Evolutionary conservation across 2,329 filamentous ascomycete species (phyloP), one percentile per base, ranked within the genome.

Genomic region (Rhinocladiella mackenziei): DNA sequence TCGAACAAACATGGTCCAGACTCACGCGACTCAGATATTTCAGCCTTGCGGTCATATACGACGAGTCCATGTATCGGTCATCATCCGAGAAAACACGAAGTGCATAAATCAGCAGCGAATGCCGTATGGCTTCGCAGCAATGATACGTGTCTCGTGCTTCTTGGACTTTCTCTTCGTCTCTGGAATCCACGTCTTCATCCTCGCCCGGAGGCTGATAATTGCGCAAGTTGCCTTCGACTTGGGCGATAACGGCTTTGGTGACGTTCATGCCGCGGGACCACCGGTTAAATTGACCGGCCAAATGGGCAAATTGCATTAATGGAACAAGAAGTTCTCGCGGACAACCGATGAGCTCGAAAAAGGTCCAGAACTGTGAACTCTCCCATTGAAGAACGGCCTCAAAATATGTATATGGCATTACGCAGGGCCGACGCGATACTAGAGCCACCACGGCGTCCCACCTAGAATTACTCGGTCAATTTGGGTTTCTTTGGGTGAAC

Each of bases 21-120:
- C 32, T 37, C 4, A 26, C 26, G 8, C 30, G 30, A 17, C 30
- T 32, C 30, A 32, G 14, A 32, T 32, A 32, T 31, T 40, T 43
- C 15, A 38, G 38, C 20, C 28, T 39, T 25, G 20, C 8, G 20
- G 22, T 14, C 8, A 43, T 18, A 17, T n/a, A 19, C 18, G 18
- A 8, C 13, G 33, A 26, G 20, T 26, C 5, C 15, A 17, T 32
- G 10, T 35, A 18, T 23, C 23, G 20, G 2, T 39, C n/a, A 7
- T 43, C 18, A 25, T 30, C 42, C 35, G 25, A 20, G 20, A 48
- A 48, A 8, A 48, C 45, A 6, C 40, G 39, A 19, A 43, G 41
- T 26, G 41, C 36, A 26, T 48, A 48, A 33, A 48, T 29, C 19
- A 48, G 45, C 11, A 48, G 34, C 8, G 38, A 39, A 30, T 43